A percentile compares a stretch with the other conserved stretches of the same genome.
phyloP scores from a whole-genome alignment of 2,329 filamentous ascomycete species.

The Magnaporthiopsis rhizophila region DNA sequence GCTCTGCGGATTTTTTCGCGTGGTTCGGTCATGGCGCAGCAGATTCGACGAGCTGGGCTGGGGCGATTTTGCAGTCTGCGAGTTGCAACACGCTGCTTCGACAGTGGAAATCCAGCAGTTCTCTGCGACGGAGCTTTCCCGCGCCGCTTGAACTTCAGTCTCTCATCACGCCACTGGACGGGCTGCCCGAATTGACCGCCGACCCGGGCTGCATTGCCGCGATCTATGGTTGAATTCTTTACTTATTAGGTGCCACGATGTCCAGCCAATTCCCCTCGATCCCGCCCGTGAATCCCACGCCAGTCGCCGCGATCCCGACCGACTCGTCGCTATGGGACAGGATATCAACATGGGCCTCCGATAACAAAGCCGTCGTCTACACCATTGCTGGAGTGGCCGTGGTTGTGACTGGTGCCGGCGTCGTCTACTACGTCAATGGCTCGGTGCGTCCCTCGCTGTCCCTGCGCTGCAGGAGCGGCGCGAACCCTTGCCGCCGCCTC shows the following conservation, averaged over 20 bases:
- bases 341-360: conserved; percentile 82
- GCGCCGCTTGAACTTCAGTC: not conserved
- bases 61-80: conserved; percentile 2
- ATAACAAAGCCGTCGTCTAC: conserved; percentile 93
- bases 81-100: not conserved
- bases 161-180: not conserved
- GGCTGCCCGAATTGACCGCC: not conserved
- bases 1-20: conserved; percentile 14
- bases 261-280: conserved; percentile 34
- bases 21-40: conserved; percentile 11
- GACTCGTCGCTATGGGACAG: conserved; percentile 79
- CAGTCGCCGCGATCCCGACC: conserved; percentile 41
- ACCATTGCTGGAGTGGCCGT: conserved; percentile 92
- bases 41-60: not conserved
- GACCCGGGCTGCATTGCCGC: not conserved
- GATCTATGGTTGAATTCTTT: not conserved
- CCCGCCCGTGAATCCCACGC: conserved; percentile 33
- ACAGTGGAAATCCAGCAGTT: not conserved
- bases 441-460: conserved; percentile 34
- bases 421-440: conserved; percentile 79
- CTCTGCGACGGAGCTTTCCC: not conserved
- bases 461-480: not conserved
- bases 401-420: conserved; percentile 83
- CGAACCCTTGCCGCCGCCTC: not conserved
- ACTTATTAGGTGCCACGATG: not conserved